These are phyloP conservation scores for Lachancea meyersii DNA, from an alignment of 805 yeast genomes.

Conservation along the genomic window DNA sequence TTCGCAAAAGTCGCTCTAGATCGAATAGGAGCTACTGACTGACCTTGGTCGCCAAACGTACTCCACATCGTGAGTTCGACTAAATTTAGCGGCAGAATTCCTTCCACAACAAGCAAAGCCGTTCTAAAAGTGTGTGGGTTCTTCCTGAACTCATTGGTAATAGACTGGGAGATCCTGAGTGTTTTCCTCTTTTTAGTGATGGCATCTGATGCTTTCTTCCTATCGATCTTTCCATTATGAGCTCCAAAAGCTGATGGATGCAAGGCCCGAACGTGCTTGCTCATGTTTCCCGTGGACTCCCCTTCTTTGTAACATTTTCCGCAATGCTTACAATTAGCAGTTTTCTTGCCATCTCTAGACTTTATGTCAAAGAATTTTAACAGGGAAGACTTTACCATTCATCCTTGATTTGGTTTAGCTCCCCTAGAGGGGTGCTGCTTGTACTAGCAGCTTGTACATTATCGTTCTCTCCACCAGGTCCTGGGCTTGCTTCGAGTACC, in stretches of 20 bases:
- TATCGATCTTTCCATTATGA: slow-evolving; percentile 1
- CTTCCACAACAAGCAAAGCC: slow-evolving; percentile 1
- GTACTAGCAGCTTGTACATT: neutral
- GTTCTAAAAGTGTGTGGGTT: slow-evolving; percentile 1
- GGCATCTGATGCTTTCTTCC: neutral
- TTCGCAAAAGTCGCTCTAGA: slow-evolving; percentile 4
- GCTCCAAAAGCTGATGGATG: slow-evolving; percentile 6
- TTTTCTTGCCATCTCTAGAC: neutral
- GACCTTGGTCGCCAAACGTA: neutral
- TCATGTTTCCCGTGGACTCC: slow-evolving; percentile 7
- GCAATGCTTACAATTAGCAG: slow-evolving; percentile 3
- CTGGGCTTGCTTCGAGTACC: slow-evolving; percentile 1
- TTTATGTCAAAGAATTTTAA: slow-evolving; percentile 2
- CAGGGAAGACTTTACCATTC: slow-evolving; percentile 7
- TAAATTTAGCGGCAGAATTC: slow-evolving; percentile 3
- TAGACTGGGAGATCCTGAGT: slow-evolving; percentile 1
- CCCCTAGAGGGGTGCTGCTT: neutral
- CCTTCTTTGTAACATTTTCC: slow-evolving; percentile 5
- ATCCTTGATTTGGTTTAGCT: neutral
- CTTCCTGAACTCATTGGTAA: neutral
- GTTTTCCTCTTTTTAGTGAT: neutral
- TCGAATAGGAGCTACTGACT: neutral
- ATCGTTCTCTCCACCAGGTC: neutral
- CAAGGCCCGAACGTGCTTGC: slow-evolving; percentile 4
- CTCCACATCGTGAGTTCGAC: slow-evolving; percentile 4